These are phyloP conservation scores for Wallacemonas rigidus DNA, from an alignment of 208 protist genomes.

Conservation along the genomic window DNA sequence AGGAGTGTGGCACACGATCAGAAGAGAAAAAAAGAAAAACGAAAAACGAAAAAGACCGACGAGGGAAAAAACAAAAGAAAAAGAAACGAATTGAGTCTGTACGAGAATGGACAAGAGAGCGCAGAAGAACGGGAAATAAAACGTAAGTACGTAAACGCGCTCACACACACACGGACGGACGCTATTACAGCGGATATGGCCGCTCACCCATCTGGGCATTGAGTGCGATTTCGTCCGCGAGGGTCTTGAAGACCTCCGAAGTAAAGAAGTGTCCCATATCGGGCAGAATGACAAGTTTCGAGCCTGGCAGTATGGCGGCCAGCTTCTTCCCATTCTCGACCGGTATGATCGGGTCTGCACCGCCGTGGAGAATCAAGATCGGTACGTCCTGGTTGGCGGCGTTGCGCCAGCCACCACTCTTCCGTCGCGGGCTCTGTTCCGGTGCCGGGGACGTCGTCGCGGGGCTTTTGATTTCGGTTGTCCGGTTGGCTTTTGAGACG, in stretches of 20 bases:
- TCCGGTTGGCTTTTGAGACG: not conserved
- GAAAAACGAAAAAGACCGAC: conserved; percentile 6
- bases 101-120: too few relatives aligned
- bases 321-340: conserved; percentile 31
- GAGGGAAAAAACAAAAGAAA: conserved; percentile 22
- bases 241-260: conserved; percentile 25
- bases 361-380: conserved; percentile 46
- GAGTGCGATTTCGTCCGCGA: conserved; percentile 53
- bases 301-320: conserved; percentile 20
- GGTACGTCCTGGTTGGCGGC: conserved; percentile 20
- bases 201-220: conserved; percentile 32
- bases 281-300: conserved; percentile 46
- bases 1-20: not conserved
- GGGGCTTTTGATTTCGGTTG: not conserved
- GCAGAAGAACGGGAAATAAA: too few relatives aligned
- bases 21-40: conserved; percentile 22
- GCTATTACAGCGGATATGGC: not conserved
- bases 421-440: not conserved
- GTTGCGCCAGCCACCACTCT: conserved; percentile 6
- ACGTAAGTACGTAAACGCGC: too few relatives aligned
- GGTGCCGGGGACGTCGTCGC: not conserved
- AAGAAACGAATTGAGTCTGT: not conserved
- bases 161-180: too few relatives aligned
- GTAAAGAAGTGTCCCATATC: conserved; percentile 51
- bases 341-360: conserved; percentile 36